These are phyloP conservation scores for Fistulinella prunicolor DNA, from an alignment of 768 basidiomycete genomes.

Conservation along the genomic window DNA sequence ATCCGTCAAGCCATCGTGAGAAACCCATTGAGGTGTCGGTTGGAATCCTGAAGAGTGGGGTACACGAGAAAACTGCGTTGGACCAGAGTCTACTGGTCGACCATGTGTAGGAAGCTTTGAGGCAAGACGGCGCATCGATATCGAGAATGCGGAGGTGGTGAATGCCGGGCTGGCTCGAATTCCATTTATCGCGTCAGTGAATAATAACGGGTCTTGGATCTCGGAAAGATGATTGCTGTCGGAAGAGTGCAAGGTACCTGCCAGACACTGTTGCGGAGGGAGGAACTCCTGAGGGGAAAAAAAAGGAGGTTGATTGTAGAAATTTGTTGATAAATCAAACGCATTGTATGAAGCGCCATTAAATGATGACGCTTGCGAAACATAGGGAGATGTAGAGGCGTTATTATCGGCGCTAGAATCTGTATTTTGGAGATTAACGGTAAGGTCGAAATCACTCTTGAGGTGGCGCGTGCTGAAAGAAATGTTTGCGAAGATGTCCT, in stretches of 20 bases:
- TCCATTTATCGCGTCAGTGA: constrained; percentile 13
- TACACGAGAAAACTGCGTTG: constrained; percentile 9
- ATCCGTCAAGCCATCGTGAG: constrained; percentile 11
- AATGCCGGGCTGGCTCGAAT: constrained; percentile 11
- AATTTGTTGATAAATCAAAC: constrained; percentile 6
- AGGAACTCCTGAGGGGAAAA: constrained; percentile 8
- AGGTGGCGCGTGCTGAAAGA: constrained; percentile 9
- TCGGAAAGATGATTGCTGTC: constrained; percentile 14
- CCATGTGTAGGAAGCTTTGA: constrained; percentile 28
- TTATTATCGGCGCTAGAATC: not conserved
- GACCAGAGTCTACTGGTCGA: constrained; percentile 20
- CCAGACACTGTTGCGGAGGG: constrained; percentile 7
- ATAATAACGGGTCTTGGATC: constrained; percentile 10
- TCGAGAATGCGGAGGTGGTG: constrained; percentile 20
- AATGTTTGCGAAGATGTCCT: constrained; percentile 7
- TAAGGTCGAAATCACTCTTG: constrained; percentile 13
- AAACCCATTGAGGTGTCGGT: constrained; percentile 12
- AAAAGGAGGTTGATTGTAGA: constrained; percentile 3
- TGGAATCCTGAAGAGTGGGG: constrained; percentile 15
- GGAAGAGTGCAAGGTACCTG: not conserved
- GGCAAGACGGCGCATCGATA: constrained; percentile 32
- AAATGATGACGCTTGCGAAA: constrained; percentile 5
- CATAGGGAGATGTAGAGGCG: constrained; percentile 4
- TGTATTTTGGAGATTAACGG: constrained; percentile 5
- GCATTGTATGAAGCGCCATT: not conserved